phyloP scores from a whole-genome alignment of 768 basidiomycete species.

The Pleurotus sapidus region DNA sequence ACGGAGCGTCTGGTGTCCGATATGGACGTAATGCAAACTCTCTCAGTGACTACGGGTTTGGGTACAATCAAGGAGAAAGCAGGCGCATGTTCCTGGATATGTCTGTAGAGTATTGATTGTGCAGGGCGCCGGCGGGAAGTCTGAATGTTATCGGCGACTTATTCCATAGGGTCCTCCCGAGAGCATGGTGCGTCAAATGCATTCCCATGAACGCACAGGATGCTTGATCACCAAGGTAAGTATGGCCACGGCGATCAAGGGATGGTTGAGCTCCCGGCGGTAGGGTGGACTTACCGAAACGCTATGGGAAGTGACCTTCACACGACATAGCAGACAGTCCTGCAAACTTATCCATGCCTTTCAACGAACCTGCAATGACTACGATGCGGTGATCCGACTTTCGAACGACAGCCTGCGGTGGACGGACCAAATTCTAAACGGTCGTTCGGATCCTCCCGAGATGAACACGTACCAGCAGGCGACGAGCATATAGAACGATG shows the following conservation, averaged over 20 bases:
- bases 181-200: too few relatives aligned
- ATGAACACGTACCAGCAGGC: too few relatives aligned
- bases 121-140: slow-evolving; percentile 8
- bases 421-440: too few relatives aligned
- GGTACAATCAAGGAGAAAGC: background rate
- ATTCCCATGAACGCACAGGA: slow-evolving; percentile 1
- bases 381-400: too few relatives aligned
- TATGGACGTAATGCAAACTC: background rate
- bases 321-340: too few relatives aligned
- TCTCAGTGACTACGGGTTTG: background rate
- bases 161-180: slow-evolving; percentile 1
- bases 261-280: background rate
- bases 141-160: slow-evolving; percentile 4
- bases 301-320: too few relatives aligned
- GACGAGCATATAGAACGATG: too few relatives aligned
- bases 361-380: too few relatives aligned
- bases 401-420: too few relatives aligned
- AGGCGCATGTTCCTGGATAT: background rate
- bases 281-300: slow-evolving; percentile 3
- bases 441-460: too few relatives aligned
- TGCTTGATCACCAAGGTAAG: background rate
- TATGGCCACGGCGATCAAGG: slow-evolving; percentile 4
- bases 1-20: background rate
- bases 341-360: too few relatives aligned
- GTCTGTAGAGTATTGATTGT: background rate